These are phyloP conservation scores for Fusarium redolens DNA, from an alignment of 2,329 filamentous ascomycete species.

Conservation along the genomic window DNA sequence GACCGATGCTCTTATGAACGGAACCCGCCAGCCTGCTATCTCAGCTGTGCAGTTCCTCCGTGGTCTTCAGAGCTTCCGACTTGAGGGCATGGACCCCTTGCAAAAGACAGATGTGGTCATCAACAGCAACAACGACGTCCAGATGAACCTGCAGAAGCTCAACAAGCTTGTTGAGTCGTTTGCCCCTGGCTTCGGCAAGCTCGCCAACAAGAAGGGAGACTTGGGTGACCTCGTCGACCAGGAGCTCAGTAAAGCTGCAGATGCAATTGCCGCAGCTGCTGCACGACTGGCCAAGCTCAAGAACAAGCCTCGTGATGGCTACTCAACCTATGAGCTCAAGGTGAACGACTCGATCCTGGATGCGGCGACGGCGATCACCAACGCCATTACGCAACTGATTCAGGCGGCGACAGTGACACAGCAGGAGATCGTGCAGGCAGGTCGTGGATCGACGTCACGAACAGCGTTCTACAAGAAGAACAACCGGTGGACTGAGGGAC, in stretches of 20 bases:
- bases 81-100: constrained; percentile 88
- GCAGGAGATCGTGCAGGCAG: constrained; percentile 95
- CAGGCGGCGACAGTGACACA: constrained; percentile 93
- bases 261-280: constrained; percentile 92
- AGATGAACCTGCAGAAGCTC: constrained; percentile 91
- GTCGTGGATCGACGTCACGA: constrained; percentile 84
- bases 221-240: constrained; percentile 92
- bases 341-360: constrained; percentile 96
- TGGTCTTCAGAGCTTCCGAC: constrained; percentile 89
- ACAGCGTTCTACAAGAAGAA: constrained; percentile 99
- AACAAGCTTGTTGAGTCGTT: constrained; percentile 95
- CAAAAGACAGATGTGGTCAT: constrained; percentile 98
- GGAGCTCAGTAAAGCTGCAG: constrained; percentile 92
- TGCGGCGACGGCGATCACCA: constrained; percentile 91
- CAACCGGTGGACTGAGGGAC: constrained; percentile 97
- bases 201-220: constrained; percentile 83
- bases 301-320: constrained; percentile 96
- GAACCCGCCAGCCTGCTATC: constrained; percentile 84
- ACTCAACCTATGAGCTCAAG: constrained; percentile 94
- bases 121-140: constrained; percentile 95
- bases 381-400: constrained; percentile 92
- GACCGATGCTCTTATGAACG: constrained; percentile 84
- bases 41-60: constrained; percentile 96
- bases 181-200: constrained; percentile 85
- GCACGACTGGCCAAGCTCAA: constrained; percentile 90